Base-by-base conservation (phyloP, 139 green algal genomes). In the Micractinium conductrix region DNA sequence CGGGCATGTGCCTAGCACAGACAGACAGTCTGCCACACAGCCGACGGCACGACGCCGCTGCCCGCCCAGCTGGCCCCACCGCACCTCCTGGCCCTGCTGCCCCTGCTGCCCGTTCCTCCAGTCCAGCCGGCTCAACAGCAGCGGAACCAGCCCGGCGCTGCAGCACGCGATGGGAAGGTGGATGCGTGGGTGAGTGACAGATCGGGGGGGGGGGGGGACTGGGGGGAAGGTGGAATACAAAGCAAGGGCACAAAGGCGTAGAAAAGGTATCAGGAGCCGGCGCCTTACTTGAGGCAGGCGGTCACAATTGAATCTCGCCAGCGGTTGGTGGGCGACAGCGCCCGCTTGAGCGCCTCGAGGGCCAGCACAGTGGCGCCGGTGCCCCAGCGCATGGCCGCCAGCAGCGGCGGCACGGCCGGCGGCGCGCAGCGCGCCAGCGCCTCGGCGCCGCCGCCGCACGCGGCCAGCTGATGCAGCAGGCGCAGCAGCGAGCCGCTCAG, bases 301-400 rank as follows among this genome's bases (percentile, higher is more conserved):
- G 45, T 67, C 22, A 98, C 91, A 22, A 98, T 80, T 24, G 74
- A 43, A 79, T 96, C 93, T 1, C 95, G 75, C 44, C 87, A 80
- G 33, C 93, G 80, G 80, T 95, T 96, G 62, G 65, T 60, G 33
- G 83, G 53, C 4, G 53, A n/a, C 43, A 98, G 86, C 2, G 89
- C 87, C 7, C 94, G 88, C 86, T 95, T 93, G 21, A 97, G 76
- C 0, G 88, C 91, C 85, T 98, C 95, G 50, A 97, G 82, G 4
- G 88, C 92, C 53, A 98, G 85, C 55, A 96, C 88, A 14, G 74
- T 42, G 5, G 78, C 58, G 17, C n/a, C 74, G 8, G 72, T 81
- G 37, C 76, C 78, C 67, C 72, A 78, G 43, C 42, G 73, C 87
- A 93, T 80, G 7, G 89, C 86, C 1, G 74, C 78, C 48, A 90